Conservation (phyloP, 2,329 filamentous ascomycete species). For the Aspergillus proliferans region DNA sequence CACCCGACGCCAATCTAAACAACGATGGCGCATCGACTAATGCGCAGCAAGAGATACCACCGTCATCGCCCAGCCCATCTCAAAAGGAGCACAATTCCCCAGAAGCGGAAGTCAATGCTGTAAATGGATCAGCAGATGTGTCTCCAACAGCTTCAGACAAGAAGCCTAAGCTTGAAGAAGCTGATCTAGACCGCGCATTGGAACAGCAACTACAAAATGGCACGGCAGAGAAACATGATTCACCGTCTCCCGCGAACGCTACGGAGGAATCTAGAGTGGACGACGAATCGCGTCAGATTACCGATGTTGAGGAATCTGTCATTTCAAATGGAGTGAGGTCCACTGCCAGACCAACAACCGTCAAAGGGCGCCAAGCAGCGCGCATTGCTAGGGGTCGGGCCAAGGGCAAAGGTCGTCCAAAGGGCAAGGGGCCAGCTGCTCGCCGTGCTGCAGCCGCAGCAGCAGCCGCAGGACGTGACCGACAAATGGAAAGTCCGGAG, state of each 20-base stretch:
- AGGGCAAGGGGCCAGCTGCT: neutral
- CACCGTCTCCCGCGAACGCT: slow-evolving; percentile 13
- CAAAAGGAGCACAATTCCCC: slow-evolving; percentile 22
- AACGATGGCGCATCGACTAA: slow-evolving; percentile 1
- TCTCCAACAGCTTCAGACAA: slow-evolving; percentile 16
- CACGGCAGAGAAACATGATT: slow-evolving; percentile 12
- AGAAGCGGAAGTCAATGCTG: slow-evolving; percentile 14
- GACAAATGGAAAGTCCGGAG: slow-evolving; percentile 6
- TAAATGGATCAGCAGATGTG: slow-evolving; percentile 8
- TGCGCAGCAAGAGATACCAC: slow-evolving; percentile 1
- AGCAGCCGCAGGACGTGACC: neutral
- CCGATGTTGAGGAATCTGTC: slow-evolving; percentile 15
- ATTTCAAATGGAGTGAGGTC: slow-evolving; percentile 14
- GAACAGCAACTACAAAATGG: slow-evolving; percentile 19
- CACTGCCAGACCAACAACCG: slow-evolving; percentile 5
- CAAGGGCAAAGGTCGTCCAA: slow-evolving; percentile 2
- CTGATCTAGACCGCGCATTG: slow-evolving; percentile 16
- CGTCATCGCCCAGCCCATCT: slow-evolving; percentile 11
- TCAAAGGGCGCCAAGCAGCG: slow-evolving; percentile 29
- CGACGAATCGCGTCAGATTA: slow-evolving; percentile 15
- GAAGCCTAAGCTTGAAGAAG: slow-evolving; percentile 27
- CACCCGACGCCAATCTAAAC: slow-evolving; percentile 4
- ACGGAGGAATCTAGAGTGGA: slow-evolving; percentile 8
- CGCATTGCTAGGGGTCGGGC: slow-evolving; percentile 13
- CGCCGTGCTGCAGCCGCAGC: neutral